Conservation (phyloP, 805 yeast species). For the Myxozyma neglecta region DNA sequence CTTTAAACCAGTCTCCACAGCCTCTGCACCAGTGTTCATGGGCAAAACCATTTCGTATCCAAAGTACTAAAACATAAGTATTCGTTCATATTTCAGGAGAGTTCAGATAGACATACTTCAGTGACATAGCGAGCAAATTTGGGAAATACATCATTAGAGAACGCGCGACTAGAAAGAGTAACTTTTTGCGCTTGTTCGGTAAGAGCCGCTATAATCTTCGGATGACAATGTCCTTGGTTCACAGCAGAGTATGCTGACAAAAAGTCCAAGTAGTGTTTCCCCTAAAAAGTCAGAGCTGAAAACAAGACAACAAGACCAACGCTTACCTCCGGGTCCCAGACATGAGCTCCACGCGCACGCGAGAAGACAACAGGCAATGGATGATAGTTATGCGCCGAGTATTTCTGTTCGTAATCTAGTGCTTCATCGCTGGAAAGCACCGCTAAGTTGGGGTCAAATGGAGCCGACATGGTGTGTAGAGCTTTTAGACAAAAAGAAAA, state of each 20-base stretch:
- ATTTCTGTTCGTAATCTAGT: slow-evolving; percentile 56
- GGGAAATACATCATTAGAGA: slow-evolving; percentile 86
- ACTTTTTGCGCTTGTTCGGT: slow-evolving; percentile 80
- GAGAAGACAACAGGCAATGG: slow-evolving; percentile 93
- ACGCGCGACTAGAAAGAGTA: slow-evolving; percentile 89
- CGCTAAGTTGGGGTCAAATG: not conserved
- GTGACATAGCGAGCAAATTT: slow-evolving; percentile 83
- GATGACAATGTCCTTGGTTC: slow-evolving; percentile 98
- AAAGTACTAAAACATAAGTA: slow-evolving; percentile 49
- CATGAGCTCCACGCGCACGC: slow-evolving; percentile 85
- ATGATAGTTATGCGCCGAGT: slow-evolving; percentile 96
- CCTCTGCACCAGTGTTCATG: slow-evolving; percentile 99
- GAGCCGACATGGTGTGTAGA: not conserved
- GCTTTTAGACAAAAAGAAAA: not conserved
- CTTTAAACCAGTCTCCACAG: slow-evolving; percentile 92
- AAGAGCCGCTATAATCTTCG: slow-evolving; percentile 81
- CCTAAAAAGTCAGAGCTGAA: slow-evolving; percentile 41
- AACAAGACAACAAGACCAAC: not conserved
- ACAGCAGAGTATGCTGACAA: slow-evolving; percentile 95
- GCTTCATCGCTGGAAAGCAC: slow-evolving; percentile 17
- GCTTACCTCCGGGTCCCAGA: slow-evolving; percentile 85
- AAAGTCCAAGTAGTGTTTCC: slow-evolving; percentile 88
- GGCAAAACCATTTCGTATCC: slow-evolving; percentile 91
- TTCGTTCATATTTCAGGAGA: not conserved
- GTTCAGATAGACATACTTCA: slow-evolving; percentile 43